Evolutionary conservation across 805 yeast species (phyloP), one percentile per base, ranked within the genome.

Genomic region (Scheffersomyces coipomensis): DNA sequence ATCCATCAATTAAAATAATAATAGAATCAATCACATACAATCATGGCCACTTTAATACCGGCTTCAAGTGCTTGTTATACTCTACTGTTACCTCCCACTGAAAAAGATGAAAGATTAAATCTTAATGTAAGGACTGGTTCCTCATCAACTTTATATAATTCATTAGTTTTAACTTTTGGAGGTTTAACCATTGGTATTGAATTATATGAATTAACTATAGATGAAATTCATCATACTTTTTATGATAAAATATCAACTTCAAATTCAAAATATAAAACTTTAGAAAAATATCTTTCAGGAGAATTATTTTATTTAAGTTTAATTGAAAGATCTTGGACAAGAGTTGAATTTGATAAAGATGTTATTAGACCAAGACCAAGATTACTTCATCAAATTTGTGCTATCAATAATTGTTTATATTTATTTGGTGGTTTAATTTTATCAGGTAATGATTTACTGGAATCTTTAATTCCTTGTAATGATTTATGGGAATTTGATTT

Each of bases 401-500:
- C 73, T 32, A 59, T 69, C 38, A 75, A 73, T 25, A 71, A 76
- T 33, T 67, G 72, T 32, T 42, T 84, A 2, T 85, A 75, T 53
- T 49, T 83, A 2, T 79, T 74, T 52, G 93, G 95, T 21, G 95
- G 95, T 1, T 54, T 85, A 21, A 57, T 64, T 0, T 61, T 43
- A 17, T 31, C 34, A 15, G 38, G 40, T 22, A 33, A 36, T 19
- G 39, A 37, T 12, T 29, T 13, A 9, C 5, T 16, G 12, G 68
- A 66, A 34, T 45, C 74, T 12, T 52, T 68, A 24, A 54, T 54
- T 5, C 78, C 86, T 0, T 55, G 73, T 5, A 81, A 81, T 49
- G 93, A 86, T 48, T 58, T 83, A 19, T 86, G 93, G 91, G 73
- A 74, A 48, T 78, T 82, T 47, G 75, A 81, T 53, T 56, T 81